phyloP scores from a whole-genome alignment of 2,329 filamentous ascomycete genomes.

The Gliomastix tumulicola region DNA sequence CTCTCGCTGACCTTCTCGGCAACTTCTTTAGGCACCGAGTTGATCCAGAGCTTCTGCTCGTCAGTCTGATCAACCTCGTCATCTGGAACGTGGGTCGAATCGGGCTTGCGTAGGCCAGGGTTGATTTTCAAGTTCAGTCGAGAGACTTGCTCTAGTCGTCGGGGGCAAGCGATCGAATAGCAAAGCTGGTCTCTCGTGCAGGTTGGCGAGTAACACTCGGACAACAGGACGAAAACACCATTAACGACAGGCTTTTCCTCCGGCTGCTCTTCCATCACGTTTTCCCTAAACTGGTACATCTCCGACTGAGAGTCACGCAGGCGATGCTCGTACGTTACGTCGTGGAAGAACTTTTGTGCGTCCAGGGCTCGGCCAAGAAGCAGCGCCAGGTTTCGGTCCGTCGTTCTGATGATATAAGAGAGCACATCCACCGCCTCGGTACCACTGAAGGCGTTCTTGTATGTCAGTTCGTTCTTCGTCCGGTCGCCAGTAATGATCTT shows the following conservation, averaged over 20 bases:
- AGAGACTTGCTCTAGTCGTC: slow-evolving; percentile 89
- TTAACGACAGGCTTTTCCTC: slow-evolving; percentile 72
- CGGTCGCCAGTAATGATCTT: slow-evolving; percentile 80
- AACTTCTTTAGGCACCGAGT: slow-evolving; percentile 91
- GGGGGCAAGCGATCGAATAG: slow-evolving; percentile 95
- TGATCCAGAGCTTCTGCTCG: slow-evolving; percentile 99
- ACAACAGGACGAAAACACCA: slow-evolving; percentile 91
- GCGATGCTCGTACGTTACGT: slow-evolving; percentile 96
- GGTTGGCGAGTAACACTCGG: slow-evolving; percentile 96
- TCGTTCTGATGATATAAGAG: slow-evolving; percentile 94
- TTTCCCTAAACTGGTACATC: slow-evolving; percentile 95
- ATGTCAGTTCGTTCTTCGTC: slow-evolving; percentile 93
- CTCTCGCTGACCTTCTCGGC: slow-evolving; percentile 82
- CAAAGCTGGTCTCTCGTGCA: slow-evolving; percentile 93
- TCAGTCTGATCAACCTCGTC: slow-evolving; percentile 79
- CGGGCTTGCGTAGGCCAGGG: slow-evolving; percentile 69
- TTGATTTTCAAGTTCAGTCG: slow-evolving; percentile 89
- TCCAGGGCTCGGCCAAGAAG: slow-evolving; percentile 87
- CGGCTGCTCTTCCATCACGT: slow-evolving; percentile 74
- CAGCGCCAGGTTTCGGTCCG: slow-evolving; percentile 87
- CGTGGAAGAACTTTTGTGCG: slow-evolving; percentile 98
- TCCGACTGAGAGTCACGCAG: slow-evolving; percentile 90
- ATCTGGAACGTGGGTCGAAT: slow-evolving; percentile 56
- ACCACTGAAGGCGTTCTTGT: slow-evolving; percentile 95
- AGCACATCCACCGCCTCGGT: slow-evolving; percentile 93